Conservation (phyloP, 2,329 filamentous ascomycete species). For the Stromatinia cepivora region DNA sequence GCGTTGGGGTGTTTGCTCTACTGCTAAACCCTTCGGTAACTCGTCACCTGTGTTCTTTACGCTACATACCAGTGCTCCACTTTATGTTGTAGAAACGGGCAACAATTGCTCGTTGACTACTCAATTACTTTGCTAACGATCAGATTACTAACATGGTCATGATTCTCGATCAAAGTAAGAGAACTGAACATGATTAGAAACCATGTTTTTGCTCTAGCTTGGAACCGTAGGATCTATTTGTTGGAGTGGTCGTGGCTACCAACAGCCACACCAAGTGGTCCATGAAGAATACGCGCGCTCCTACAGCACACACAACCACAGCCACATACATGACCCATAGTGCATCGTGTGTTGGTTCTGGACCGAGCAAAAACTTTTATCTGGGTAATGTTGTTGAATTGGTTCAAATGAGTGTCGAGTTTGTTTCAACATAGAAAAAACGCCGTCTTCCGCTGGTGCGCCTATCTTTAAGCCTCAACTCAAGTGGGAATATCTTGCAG, state of each 20-base stretch:
- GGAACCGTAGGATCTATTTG: neutral
- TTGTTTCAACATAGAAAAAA: neutral
- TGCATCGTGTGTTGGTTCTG: neutral
- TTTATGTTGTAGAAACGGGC: neutral
- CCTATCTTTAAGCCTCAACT: constrained; percentile 1
- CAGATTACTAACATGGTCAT: neutral
- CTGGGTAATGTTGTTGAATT: neutral
- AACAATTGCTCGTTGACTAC: neutral
- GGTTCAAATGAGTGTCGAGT: neutral
- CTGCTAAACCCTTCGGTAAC: neutral
- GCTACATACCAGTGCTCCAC: neutral
- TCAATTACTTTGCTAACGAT: neutral
- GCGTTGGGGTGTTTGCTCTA: neutral
- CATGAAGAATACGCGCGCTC: constrained; percentile 4
- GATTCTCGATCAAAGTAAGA: neutral
- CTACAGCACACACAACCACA: constrained; percentile 2
- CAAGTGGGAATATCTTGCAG: neutral
- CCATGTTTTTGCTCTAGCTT: neutral
- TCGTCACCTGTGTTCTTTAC: neutral
- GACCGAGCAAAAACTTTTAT: neutral
- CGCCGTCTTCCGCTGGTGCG: neutral
- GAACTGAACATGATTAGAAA: neutral
- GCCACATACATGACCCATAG: neutral
- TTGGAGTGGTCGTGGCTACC: neutral
- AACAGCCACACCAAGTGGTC: neutral